A percentile compares a stretch with the other conserved stretches of the same genome.
Conservation (phyloP, 108 stramenopile species). For the Cyclotella atomus region DNA sequence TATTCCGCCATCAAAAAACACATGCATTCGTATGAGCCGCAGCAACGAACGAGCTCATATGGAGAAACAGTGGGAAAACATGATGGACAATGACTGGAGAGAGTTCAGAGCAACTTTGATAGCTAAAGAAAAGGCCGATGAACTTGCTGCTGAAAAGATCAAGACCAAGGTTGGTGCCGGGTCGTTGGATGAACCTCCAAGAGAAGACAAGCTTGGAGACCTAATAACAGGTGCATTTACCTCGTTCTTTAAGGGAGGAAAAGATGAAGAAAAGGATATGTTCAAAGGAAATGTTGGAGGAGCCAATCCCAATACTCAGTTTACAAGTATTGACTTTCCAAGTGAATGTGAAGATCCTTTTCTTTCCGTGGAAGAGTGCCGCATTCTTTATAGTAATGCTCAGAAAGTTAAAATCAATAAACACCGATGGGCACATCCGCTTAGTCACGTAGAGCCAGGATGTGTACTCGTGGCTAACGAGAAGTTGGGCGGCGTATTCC, state of each 20-base stretch:
- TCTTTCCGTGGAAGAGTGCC: slow-evolving; percentile 73
- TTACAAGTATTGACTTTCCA: slow-evolving; percentile 19
- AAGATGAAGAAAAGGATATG: slow-evolving; percentile 49
- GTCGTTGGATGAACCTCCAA: slow-evolving; percentile 7
- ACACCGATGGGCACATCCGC: slow-evolving; percentile 88
- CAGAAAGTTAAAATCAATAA: slow-evolving; percentile 58
- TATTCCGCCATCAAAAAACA: neutral
- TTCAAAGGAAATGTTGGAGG: slow-evolving; percentile 76
- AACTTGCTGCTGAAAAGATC: slow-evolving; percentile 4
- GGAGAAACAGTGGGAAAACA: slow-evolving; percentile 77
- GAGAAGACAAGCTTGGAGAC: slow-evolving; percentile 67
- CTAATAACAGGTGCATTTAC: slow-evolving; percentile 77
- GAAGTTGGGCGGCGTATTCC: slow-evolving; percentile 87
- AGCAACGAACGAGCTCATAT: slow-evolving; percentile 81
- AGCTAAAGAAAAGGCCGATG: slow-evolving; percentile 65
- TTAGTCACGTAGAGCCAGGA: slow-evolving; percentile 82
- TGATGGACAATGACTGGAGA: slow-evolving; percentile 88
- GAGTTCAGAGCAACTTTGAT: slow-evolving; percentile 86
- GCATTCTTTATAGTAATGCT: slow-evolving; percentile 62
- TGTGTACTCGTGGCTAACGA: slow-evolving; percentile 89
- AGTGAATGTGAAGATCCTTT: slow-evolving; percentile 74
- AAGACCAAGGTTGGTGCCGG: slow-evolving; percentile 12
- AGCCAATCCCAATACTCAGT: slow-evolving; percentile 33
- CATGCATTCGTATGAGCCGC: slow-evolving; percentile 4
- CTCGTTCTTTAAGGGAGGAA: slow-evolving; percentile 64